Evolutionary conservation across 106 monocot species (phyloP).

Genomic region (Dendrobium officinale): DNA sequence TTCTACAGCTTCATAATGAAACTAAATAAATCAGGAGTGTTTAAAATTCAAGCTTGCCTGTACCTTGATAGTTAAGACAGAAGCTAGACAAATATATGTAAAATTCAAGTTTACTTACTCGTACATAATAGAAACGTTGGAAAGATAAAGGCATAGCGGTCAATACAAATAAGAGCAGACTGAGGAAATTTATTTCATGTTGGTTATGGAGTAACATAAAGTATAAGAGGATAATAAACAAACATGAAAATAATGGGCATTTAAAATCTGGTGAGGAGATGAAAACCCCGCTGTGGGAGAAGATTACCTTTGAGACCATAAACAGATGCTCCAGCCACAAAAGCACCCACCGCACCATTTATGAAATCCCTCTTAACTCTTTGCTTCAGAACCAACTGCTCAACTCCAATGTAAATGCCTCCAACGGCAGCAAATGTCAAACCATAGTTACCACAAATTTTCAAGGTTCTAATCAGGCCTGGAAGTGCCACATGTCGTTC

Average conservation of each 20-base stretch:
- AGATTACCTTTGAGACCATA: slow-evolving; percentile 53
- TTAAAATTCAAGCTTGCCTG: not conserved
- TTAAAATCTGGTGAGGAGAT: not conserved
- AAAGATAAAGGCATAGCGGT: not conserved
- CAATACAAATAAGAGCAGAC: not conserved
- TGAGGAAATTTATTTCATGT: not conserved
- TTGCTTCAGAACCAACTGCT: slow-evolving; percentile 75
- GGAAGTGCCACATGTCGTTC: slow-evolving; percentile 88
- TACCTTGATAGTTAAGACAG: not conserved
- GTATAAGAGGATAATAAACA: not conserved
- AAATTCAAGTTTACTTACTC: not conserved
- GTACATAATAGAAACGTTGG: not conserved
- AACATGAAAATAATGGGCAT: not conserved
- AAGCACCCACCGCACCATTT: slow-evolving; percentile 83
- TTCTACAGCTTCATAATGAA: not conserved
- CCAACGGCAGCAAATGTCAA: slow-evolving; percentile 78
- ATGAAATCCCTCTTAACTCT: slow-evolving; percentile 79
- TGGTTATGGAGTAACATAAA: not conserved
- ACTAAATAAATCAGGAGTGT: not conserved
- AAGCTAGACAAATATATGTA: not conserved
- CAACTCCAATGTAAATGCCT: slow-evolving; percentile 86
- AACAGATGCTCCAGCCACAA: slow-evolving; percentile 81
- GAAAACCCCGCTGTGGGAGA: not conserved
- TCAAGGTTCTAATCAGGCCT: slow-evolving; percentile 74
- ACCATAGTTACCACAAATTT: slow-evolving; percentile 85